Conservation (phyloP, 495 filamentous ascomycete genomes). For the Lasiosphaeria ovina region DNA sequence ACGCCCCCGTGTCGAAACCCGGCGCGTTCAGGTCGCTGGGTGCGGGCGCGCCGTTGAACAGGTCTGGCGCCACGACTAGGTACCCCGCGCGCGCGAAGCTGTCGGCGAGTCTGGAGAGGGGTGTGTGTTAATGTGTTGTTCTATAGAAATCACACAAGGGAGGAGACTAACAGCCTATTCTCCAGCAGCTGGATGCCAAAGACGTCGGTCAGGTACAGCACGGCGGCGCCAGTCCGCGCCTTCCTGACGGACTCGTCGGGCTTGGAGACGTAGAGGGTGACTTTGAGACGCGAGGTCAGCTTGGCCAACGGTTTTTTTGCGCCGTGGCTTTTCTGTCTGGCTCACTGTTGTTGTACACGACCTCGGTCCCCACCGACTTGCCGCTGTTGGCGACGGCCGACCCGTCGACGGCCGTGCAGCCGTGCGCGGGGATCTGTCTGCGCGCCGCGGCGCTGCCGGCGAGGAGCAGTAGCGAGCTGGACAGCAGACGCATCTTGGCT, state of each 20-base stretch:
- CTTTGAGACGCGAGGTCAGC: constrained; percentile 17
- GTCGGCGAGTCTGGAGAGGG: constrained; percentile 57
- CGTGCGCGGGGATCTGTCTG: background rate
- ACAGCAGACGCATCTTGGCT: background rate
- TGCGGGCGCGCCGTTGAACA: constrained; percentile 63
- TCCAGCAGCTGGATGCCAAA: constrained; percentile 61
- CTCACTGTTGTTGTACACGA: constrained; percentile 31
- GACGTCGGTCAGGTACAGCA: constrained; percentile 58
- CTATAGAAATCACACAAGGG: background rate
- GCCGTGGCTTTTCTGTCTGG: background rate
- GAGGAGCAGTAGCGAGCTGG: background rate
- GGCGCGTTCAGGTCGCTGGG: constrained; percentile 47
- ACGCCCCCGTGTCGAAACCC: constrained; percentile 54
- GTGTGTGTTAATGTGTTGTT: constrained; percentile 5
- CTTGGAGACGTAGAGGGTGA: constrained; percentile 40
- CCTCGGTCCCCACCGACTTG: constrained; percentile 30
- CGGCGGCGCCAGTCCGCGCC: constrained; percentile 42
- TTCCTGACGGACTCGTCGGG: constrained; percentile 37
- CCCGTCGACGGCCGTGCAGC: constrained; percentile 8
- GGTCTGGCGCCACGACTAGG: constrained; percentile 69
- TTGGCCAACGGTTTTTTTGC: background rate
- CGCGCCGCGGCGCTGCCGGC: background rate
- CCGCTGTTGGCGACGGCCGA: constrained; percentile 36
- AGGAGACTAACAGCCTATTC: constrained; percentile 53
- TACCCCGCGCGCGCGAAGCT: constrained; percentile 75